phyloP scores from a whole-genome alignment of 805 yeast species.

The Myxozyma kluyveri region DNA sequence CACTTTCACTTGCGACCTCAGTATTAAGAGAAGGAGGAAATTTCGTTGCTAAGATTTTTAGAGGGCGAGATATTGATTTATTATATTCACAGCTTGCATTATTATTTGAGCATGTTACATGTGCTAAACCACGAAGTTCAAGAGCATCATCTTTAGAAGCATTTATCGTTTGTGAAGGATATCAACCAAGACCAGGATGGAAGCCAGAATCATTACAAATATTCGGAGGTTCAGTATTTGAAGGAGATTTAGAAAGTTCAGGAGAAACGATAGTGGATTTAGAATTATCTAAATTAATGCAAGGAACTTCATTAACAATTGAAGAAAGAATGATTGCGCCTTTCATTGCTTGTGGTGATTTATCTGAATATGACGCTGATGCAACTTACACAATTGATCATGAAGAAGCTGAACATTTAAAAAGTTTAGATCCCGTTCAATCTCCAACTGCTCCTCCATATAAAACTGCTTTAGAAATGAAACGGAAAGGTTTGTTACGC shows the following conservation, averaged over 20 bases:
- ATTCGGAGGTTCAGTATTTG: background rate
- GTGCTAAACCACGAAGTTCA: slow-evolving; percentile 95
- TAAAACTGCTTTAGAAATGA: slow-evolving; percentile 74
- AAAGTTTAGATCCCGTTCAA: slow-evolving; percentile 86
- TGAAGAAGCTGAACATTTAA: slow-evolving; percentile 42
- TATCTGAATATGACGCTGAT: slow-evolving; percentile 85
- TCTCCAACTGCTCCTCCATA: slow-evolving; percentile 97
- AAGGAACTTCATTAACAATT: background rate
- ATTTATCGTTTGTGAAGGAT: slow-evolving; percentile 87
- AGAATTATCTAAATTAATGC: background rate
- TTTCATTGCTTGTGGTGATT: slow-evolving; percentile 94
- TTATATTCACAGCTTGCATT: slow-evolving; percentile 88
- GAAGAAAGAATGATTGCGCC: slow-evolving; percentile 81
- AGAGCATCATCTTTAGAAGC: slow-evolving; percentile 94
- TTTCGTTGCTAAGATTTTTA: slow-evolving; percentile 92
- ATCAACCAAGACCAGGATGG: slow-evolving; percentile 83
- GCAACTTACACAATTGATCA: slow-evolving; percentile 67
- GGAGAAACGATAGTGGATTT: slow-evolving; percentile 1
- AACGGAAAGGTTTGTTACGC: slow-evolving; percentile 33
- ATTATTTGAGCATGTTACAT: slow-evolving; percentile 78
- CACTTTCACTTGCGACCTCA: slow-evolving; percentile 87
- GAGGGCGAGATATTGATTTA: slow-evolving; percentile 94
- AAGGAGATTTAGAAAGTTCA: no score
- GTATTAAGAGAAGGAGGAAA: slow-evolving; percentile 84
- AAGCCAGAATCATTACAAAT: slow-evolving; percentile 47